phyloP scores from a whole-genome alignment of 306 rosid genomes.

The Cucurbita argyrosperma region DNA sequence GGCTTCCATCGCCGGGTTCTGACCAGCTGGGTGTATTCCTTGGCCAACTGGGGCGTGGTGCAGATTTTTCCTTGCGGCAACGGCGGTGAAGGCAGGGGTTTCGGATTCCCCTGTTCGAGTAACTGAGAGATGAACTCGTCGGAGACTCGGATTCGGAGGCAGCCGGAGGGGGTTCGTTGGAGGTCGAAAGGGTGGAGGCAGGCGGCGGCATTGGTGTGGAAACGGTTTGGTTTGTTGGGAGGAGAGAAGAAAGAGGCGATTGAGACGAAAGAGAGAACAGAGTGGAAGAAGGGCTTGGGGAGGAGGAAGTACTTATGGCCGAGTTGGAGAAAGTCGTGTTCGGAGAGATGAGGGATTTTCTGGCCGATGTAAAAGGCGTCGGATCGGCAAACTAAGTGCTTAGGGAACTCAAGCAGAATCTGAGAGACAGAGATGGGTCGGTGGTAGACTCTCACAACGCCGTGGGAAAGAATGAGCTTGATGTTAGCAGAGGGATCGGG shows the following conservation, averaged over 20 bases:
- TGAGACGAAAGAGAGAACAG: constrained; percentile 27
- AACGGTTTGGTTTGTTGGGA: neutral
- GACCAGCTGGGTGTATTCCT: constrained; percentile 23
- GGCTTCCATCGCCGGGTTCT: constrained; percentile 25
- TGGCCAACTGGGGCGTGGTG: constrained; percentile 21
- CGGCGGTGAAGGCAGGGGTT: neutral
- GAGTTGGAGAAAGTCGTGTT: constrained; percentile 16
- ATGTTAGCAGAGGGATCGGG: neutral
- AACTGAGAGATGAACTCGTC: constrained; percentile 29
- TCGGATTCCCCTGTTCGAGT: neutral
- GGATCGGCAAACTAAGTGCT: constrained; percentile 22
- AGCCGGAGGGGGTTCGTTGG: constrained; percentile 19
- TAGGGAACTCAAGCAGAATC: constrained; percentile 15
- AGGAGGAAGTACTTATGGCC: constrained; percentile 31
- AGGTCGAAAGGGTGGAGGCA: constrained; percentile 16
- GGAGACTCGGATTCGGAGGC: constrained; percentile 21
- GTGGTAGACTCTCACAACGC: constrained; percentile 13
- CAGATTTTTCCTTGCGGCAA: neutral
- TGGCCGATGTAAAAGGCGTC: constrained; percentile 30
- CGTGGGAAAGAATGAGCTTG: constrained; percentile 22
- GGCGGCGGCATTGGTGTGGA: constrained; percentile 14
- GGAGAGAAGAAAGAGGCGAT: constrained; percentile 16
- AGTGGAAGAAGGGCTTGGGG: constrained; percentile 20
- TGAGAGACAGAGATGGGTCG: constrained; percentile 15
- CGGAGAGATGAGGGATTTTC: constrained; percentile 30